Conservation (phyloP, 2,329 filamentous ascomycete genomes). For the Nannizziopsis arthrosporioides region DNA sequence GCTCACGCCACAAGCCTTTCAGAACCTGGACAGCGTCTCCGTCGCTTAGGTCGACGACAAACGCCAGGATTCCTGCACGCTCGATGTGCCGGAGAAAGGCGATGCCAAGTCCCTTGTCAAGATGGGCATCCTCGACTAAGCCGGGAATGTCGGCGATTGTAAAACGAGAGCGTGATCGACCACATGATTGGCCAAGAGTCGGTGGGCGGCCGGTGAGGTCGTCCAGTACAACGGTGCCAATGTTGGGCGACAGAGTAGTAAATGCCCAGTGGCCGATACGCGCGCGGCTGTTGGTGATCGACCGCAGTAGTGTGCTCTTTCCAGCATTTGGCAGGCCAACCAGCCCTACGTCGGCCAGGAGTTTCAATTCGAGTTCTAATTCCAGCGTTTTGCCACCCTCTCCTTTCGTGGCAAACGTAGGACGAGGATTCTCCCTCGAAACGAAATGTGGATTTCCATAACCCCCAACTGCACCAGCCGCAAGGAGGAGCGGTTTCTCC, state of each 20-base stretch:
- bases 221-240: conserved; percentile 89
- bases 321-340: conserved; percentile 93
- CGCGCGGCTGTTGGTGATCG: conserved; percentile 77
- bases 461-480: conserved; percentile 77
- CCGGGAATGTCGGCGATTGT: conserved; percentile 94
- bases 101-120: conserved; percentile 81
- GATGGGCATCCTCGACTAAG: conserved; percentile 79
- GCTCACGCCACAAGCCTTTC: conserved; percentile 77
- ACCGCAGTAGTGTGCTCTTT: conserved; percentile 82
- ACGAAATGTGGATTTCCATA: conserved; percentile 90
- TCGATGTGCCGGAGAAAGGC: conserved; percentile 91
- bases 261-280: conserved; percentile 93
- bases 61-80: conserved; percentile 81
- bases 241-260: conserved; percentile 87
- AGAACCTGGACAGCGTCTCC: conserved; percentile 70
- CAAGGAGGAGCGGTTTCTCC: conserved; percentile 70
- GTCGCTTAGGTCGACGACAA: conserved; percentile 75
- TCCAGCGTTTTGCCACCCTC: conserved; percentile 66
- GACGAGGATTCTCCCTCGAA: conserved; percentile 59
- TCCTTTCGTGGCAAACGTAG: conserved; percentile 80
- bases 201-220: conserved; percentile 65
- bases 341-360: conserved; percentile 86
- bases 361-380: conserved; percentile 81
- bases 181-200: conserved; percentile 37
- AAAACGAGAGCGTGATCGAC: conserved; percentile 60